Evolutionary conservation across 2,329 filamentous ascomycete species (phyloP).

Genomic region (Beauveria asiatica): DNA sequence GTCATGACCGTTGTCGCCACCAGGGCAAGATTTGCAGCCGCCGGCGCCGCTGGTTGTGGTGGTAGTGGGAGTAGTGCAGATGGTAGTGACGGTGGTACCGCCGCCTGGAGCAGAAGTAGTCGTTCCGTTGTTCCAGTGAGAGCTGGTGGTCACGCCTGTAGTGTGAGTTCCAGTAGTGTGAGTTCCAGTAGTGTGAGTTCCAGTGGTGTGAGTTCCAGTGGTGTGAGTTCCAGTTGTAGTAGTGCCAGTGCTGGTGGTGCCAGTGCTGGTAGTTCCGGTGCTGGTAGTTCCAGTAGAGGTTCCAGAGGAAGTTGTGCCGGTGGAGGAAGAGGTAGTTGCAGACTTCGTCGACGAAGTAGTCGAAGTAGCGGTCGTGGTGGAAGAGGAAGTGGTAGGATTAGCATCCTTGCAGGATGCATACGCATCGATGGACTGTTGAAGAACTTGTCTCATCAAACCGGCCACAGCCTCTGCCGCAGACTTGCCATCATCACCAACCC

Average conservation of each 20-base stretch:
- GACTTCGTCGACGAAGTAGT: neutral
- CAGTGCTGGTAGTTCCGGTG: neutral
- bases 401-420: conserved; percentile 2
- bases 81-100: neutral
- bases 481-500: neutral
- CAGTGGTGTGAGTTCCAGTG: neutral
- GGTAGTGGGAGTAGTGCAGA: neutral
- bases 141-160: neutral
- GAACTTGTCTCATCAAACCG: neutral
- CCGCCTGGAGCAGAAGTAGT: neutral
- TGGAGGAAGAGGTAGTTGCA: neutral
- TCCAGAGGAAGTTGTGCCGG: neutral
- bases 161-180: neutral
- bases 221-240: neutral
- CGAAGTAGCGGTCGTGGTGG: neutral
- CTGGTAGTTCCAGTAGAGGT: neutral
- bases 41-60: neutral
- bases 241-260: neutral
- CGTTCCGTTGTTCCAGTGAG: neutral
- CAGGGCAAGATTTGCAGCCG: conserved; percentile 6
- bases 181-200: neutral
- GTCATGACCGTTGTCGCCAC: neutral
- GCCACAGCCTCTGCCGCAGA: neutral
- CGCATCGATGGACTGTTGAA: neutral
- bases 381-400: neutral